A percentile compares a stretch with the other conserved stretches of the same genome.
Conservation (phyloP, 2,329 filamentous ascomycete genomes). For the Botrytis squamosa region DNA sequence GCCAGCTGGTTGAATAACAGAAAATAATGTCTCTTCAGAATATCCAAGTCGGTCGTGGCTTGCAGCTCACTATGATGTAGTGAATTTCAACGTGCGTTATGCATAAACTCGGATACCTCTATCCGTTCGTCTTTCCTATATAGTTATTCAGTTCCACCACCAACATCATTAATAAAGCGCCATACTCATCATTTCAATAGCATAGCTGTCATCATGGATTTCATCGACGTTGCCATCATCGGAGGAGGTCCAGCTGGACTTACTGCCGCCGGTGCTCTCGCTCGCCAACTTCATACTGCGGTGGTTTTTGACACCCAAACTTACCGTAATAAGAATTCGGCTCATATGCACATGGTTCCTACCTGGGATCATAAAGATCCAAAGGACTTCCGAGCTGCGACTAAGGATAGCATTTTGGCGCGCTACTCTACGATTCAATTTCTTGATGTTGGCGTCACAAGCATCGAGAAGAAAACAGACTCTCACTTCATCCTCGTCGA, state of each 20-base stretch:
- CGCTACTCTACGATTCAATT: slow-evolving; percentile 42
- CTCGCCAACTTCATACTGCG: slow-evolving; percentile 42
- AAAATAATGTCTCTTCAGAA: background rate
- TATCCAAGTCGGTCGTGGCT: background rate
- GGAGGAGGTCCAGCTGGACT: slow-evolving; percentile 48
- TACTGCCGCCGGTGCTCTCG: slow-evolving; percentile 42
- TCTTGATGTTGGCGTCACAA: slow-evolving; percentile 31
- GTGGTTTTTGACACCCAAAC: slow-evolving; percentile 45
- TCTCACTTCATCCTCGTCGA: slow-evolving; percentile 43
- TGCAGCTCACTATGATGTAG: background rate
- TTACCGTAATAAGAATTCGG: slow-evolving; percentile 45
- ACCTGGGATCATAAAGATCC: slow-evolving; percentile 42
- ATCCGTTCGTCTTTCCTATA: background rate
- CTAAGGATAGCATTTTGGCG: slow-evolving; percentile 38
- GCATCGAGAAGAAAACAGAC: slow-evolving; percentile 24
- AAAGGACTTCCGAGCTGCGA: slow-evolving; percentile 37
- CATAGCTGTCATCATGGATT: too few relatives aligned
- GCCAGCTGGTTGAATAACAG: background rate
- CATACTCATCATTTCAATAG: background rate
- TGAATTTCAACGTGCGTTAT: background rate
- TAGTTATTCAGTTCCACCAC: background rate
- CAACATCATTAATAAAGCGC: background rate
- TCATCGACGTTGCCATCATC: slow-evolving; percentile 40
- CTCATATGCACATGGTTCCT: slow-evolving; percentile 47
- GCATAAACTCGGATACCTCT: background rate